phyloP scores from a whole-genome alignment of 2,329 filamentous ascomycete species.

The Rasamsonia emersonii region DNA sequence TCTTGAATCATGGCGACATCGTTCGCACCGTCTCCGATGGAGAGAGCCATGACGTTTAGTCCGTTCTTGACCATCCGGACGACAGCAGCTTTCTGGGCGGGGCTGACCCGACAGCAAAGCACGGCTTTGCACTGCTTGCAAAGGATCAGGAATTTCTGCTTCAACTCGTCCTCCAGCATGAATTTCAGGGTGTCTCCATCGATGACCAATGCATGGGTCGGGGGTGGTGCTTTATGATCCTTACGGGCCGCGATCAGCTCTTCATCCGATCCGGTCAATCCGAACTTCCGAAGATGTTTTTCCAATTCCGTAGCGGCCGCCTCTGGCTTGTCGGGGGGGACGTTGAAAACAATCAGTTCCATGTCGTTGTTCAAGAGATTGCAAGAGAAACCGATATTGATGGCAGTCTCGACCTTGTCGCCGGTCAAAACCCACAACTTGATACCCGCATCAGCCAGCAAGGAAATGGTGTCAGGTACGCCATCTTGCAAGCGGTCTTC shows the following conservation, averaged over 20 bases:
- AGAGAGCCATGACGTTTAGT: slow-evolving; percentile 90
- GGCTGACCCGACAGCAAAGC: slow-evolving; percentile 93
- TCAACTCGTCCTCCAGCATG: slow-evolving; percentile 71
- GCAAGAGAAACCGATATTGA: slow-evolving; percentile 99
- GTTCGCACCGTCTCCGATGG: slow-evolving; percentile 88
- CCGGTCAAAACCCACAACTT: slow-evolving; percentile 98
- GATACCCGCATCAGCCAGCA: slow-evolving; percentile 88
- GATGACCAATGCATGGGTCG: slow-evolving; percentile 88
- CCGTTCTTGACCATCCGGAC: slow-evolving; percentile 92
- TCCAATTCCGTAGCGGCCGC: slow-evolving; percentile 64
- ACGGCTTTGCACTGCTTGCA: slow-evolving; percentile 98
- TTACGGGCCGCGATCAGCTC: slow-evolving; percentile 71
- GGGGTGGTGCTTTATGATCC: slow-evolving; percentile 75
- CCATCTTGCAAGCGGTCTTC: slow-evolving; percentile 95
- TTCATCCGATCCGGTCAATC: slow-evolving; percentile 73
- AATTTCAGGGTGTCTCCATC: slow-evolving; percentile 90
- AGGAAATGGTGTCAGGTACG: slow-evolving; percentile 87
- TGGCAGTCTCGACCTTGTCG: slow-evolving; percentile 97
- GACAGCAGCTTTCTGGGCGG: slow-evolving; percentile 94
- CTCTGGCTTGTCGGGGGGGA: slow-evolving; percentile 63
- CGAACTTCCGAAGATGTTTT: slow-evolving; percentile 62
- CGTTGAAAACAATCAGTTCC: slow-evolving; percentile 86
- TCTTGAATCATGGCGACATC: slow-evolving; percentile 98
- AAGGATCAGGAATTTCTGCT: slow-evolving; percentile 85
- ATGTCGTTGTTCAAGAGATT: slow-evolving; percentile 96